Base-by-base conservation (phyloP, 2,329 filamentous ascomycete genomes). In the Xylaria sp. region DNA sequence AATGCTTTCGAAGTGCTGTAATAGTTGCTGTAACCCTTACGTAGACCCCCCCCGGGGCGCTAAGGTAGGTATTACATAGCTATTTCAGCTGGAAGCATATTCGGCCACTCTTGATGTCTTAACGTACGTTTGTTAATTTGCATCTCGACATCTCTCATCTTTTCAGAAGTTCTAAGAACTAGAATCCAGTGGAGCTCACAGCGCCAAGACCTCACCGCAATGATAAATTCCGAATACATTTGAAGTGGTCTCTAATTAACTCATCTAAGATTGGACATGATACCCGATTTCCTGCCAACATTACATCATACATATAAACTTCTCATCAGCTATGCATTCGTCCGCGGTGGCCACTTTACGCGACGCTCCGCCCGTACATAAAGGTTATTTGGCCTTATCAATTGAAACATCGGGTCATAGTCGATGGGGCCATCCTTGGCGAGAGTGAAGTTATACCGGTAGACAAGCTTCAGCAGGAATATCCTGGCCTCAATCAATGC, bases 401-500 rank as follows among this genome's bases (percentile, higher is more conserved):
- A 77, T 79, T 88, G 86, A 76, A 89, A 89, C 80, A 85, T 83
- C 1, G 87, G 87, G 70, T 89, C 87, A 56, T 89, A 89, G 64
- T 88, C 86, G 6, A 89, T 79, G 0, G 84, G 79, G 1, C 81
- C 84, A 4, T 86, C 81, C 3, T 82, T 81, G 12, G 84, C 87
- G n/a, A 82, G 76, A 10, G 69, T 77, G 67, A 89, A 90, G 64
- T 86, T 80, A 75, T 91, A 90, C 8, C 88, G 81, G 66, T 84
- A 90, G 1, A 90, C 77, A 46, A 91, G 78, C 80, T 90, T 87
- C 1, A 84, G 81, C 70, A 91, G 48, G 73, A 89, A 84, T 3
- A 89, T 81, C 80, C 90, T 90, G 67, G 89, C 82, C 77, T 91
- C 88, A 67, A 86, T 83, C 7, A 90, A 79, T 0, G 88, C 89